Percentiles rank a stretch among this genome's conserved stretches.
These are phyloP conservation scores for Aspergillus flavus DNA, from an alignment of 2,329 filamentous ascomycete genomes.

Conservation along the genomic window DNA sequence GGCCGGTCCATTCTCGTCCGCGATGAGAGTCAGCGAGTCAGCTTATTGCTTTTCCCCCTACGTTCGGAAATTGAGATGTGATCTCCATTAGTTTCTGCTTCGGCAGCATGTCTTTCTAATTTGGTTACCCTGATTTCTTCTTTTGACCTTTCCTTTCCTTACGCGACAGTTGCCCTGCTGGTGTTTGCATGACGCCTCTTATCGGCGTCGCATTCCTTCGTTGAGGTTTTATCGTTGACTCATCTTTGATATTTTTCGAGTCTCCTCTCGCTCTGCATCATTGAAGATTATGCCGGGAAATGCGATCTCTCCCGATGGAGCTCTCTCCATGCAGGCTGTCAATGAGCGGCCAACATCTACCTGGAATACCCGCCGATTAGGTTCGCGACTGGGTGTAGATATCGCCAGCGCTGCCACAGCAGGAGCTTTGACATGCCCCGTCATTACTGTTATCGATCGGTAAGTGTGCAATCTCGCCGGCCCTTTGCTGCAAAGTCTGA, in stretches of 20 bases:
- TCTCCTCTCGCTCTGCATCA: neutral
- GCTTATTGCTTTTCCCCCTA: slow-evolving; percentile 3
- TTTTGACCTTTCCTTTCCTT: neutral
- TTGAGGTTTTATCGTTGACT: slow-evolving; percentile 3
- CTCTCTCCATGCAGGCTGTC: slow-evolving; percentile 27
- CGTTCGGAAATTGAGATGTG: slow-evolving; percentile 3
- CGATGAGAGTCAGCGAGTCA: slow-evolving; percentile 12
- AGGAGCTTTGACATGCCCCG: slow-evolving; percentile 74
- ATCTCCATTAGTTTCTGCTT: neutral
- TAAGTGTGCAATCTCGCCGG: slow-evolving; percentile 38
- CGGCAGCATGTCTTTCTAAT: neutral
- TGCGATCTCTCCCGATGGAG: slow-evolving; percentile 29
- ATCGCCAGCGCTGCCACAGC: slow-evolving; percentile 69
- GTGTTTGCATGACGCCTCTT: slow-evolving; percentile 10
- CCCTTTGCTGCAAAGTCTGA: neutral
- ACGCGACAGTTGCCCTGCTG: neutral
- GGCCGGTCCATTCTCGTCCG: slow-evolving; percentile 27
- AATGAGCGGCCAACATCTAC: slow-evolving; percentile 22
- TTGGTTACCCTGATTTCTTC: neutral
- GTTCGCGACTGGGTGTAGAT: slow-evolving; percentile 68
- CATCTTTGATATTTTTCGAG: neutral
- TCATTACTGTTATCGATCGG: slow-evolving; percentile 88
- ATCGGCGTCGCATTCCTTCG: neutral
- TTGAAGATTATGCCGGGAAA: slow-evolving; percentile 32
- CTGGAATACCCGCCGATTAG: slow-evolving; percentile 79